Conservation (phyloP, 2,329 filamentous ascomycete genomes). For the Setomelanomma holmii region DNA sequence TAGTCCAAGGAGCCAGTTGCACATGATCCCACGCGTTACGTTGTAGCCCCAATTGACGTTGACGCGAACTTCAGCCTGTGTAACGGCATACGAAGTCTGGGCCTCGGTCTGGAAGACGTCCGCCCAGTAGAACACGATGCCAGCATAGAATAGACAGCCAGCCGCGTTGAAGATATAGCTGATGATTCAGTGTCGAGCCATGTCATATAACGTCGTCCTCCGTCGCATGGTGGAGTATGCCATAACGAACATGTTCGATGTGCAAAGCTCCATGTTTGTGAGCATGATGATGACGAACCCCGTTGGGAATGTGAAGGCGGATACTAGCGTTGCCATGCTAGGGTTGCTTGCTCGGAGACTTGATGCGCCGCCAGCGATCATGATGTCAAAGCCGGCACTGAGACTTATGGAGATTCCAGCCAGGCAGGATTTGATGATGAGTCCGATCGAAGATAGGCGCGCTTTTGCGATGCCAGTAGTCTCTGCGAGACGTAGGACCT, state of each 20-base stretch:
- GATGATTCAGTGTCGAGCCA: constrained; percentile 14
- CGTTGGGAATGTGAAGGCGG: constrained; percentile 14
- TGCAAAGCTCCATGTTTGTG: constrained; percentile 21
- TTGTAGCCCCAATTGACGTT: constrained; percentile 17
- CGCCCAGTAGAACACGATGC: constrained; percentile 19
- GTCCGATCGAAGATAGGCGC: constrained; percentile 39
- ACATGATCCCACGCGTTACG: constrained; percentile 12
- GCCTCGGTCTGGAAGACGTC: constrained; percentile 16
- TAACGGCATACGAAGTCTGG: constrained; percentile 11
- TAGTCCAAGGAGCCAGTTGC: constrained; percentile 12
- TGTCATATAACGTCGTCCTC: constrained; percentile 12
- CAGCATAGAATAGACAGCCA: constrained; percentile 19
- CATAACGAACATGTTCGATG: constrained; percentile 26
- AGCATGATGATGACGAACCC: constrained; percentile 22
- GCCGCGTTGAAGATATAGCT: constrained; percentile 17
- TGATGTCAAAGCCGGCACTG: constrained; percentile 43
- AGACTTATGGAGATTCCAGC: constrained; percentile 44
- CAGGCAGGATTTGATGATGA: constrained; percentile 41
- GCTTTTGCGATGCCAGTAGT: constrained; percentile 20
- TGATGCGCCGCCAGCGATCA: constrained; percentile 39
- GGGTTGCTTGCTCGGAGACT: constrained; percentile 19
- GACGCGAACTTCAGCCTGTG: constrained; percentile 10
- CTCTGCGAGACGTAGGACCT: constrained; percentile 15
- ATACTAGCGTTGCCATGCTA: constrained; percentile 15
- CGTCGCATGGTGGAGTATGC: constrained; percentile 12